Percentiles rank a stretch among this genome's conserved stretches.
Conservation (phyloP, 257 asterid genomes). For the Rhazya stricta region DNA sequence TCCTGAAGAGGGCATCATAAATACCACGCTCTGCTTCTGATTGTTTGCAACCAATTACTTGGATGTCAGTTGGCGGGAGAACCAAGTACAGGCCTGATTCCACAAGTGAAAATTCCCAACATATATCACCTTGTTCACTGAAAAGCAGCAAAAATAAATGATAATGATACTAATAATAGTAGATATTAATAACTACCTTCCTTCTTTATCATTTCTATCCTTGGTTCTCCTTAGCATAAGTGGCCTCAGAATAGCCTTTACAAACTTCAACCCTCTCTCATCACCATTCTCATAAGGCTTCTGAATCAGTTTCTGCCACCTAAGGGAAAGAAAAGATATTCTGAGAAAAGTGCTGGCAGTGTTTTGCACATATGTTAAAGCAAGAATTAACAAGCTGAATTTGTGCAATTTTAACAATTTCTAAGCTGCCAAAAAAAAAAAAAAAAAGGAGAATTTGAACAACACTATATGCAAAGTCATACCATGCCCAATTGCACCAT, state of each 20-base stretch:
- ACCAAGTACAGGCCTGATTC: conserved; percentile 72
- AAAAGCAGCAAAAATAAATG: not conserved
- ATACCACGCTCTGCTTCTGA: conserved; percentile 71
- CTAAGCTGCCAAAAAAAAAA: too few relatives aligned
- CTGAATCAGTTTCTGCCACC: conserved; percentile 87
- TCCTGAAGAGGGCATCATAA: conserved; percentile 72
- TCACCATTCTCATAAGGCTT: conserved; percentile 81
- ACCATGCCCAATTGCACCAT: conserved; percentile 98
- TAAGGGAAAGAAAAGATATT: conserved; percentile 16
- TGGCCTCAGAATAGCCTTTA: conserved; percentile 70
- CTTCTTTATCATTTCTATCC: conserved; percentile 71
- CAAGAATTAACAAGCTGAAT: not conserved
- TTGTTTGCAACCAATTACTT: conserved; percentile 58
- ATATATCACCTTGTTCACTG: not conserved
- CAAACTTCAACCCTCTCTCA: conserved; percentile 58
- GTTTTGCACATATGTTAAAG: not conserved
- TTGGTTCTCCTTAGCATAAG: conserved; percentile 87
- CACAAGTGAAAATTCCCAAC: conserved; percentile 10
- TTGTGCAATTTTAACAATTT: not conserved
- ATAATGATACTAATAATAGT: not conserved
- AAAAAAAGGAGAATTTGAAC: not conserved
- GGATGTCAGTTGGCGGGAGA: conserved; percentile 79
- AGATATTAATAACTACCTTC: conserved; percentile 43
- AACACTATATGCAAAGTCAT: conserved; percentile 12
- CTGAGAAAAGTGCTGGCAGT: not conserved